Evolutionary conservation across 164 flowering plant species (phyloP), one percentile per base, ranked within the genome.

Genomic region (Vitis amurensis): DNA sequence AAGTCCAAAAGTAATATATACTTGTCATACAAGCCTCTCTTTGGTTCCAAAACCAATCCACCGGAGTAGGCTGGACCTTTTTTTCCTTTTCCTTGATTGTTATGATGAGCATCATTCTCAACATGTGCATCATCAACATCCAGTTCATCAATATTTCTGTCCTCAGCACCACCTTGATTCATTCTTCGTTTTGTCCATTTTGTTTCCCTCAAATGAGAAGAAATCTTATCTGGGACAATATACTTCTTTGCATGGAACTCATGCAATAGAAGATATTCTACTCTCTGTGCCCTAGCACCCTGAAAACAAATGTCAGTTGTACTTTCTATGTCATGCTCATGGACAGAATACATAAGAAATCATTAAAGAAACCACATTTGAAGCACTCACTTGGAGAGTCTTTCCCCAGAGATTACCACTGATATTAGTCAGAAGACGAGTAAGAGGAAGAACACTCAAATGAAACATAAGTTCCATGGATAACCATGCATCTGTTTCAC

Each of bases 281-380:
- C 97, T 82, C 99, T 85, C 68, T 96, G 99, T 9, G 99, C 98
- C 76, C 99, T 86, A 66, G 98, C 98, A 78, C 99, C 99, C 99
- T 96, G 84, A 73, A 58, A 79, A 74, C 17, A 63, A 3, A 61
- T 52, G 17, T 23, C 12, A 61, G n/a, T 31, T 9, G 27, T 2
- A 12, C 65, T 59, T 23, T 55, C 48, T 62, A 27, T 16, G 64
- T 5, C 68, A 50, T 62, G 29, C 19, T n/a, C 49, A 64, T 5
- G 23, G 12, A 56, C 37, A 51, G 2, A 64, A 50, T 50, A 4
- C 13, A 17, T 9, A 59, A 50, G 8, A 37, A 58, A 66, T n/a
- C 15, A 10, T 9, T 11, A 59, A n/a, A 55, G 15, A 59, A 65
- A 52, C 1, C 19, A 66, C 4, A 66, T 49, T 8, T 4, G 11